Evolutionary conservation across 106 monocot species (phyloP), one percentile per base, ranked within the genome.

Genomic region (Dendrobium catenatum): DNA sequence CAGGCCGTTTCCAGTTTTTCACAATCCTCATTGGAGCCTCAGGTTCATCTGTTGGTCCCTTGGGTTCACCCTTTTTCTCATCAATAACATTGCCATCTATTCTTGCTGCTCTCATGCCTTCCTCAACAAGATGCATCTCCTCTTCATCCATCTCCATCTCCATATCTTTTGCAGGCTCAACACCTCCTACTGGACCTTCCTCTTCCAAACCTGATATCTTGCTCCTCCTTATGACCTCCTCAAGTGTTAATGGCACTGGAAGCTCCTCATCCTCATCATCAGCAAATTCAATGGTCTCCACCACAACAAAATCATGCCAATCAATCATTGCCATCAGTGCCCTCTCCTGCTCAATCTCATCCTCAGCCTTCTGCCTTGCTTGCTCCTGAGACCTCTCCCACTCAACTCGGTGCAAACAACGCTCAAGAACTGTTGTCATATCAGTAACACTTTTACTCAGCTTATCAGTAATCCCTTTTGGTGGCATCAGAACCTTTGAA

Each of bases 61-160:
- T 93, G 37, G 16, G 55, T 6, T 77, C 87, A 51, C 43, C 81
- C 81, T 80, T 88, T 75, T 85, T 88, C 44, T 87, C 93, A 10
- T 82, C 92, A 24, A 20, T 47, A 64, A 76, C 85, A 72, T 79
- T 88, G 29, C 87, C 88, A 8, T 89, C 95, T 43, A 99, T 83
- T 80, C 79, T 86, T 8, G 95, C 85, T 1, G 93, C 98, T 80
- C 86, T 80, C 98, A 99, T 99, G 47, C 98, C 98, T 86, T 99
- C 98, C 73, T 93, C 91, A 20, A 99, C 95, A 81, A 95, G 91
- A 42, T 93, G 95, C 15, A 95, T 81, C 87, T 99, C 98, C 78
- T 99, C 98, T 67, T 95, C 98, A 11, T 99, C 98, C 98, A 99
- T 99, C 79, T 99, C 98, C 92, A 99, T 99, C 87, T 99, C 98